A percentile compares a stretch with the other conserved stretches of the same genome.
Conservation (phyloP, 2,329 filamentous ascomycete genomes). For the Alternaria sp. region DNA sequence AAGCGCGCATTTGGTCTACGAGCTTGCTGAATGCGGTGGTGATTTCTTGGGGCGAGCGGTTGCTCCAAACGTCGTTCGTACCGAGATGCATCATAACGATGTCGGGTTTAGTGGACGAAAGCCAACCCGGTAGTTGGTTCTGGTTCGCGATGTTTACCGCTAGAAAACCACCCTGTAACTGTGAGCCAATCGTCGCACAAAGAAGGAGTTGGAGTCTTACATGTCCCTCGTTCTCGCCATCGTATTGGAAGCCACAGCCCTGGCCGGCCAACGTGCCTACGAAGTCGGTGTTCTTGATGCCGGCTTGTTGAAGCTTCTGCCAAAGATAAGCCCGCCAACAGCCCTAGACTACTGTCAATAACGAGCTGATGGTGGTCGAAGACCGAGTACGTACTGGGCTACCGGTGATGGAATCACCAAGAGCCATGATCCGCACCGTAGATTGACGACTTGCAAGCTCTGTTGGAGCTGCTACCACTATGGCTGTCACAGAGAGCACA, state of each 20-base stretch:
- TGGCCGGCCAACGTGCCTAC: slow-evolving; percentile 40
- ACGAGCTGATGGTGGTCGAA: neutral
- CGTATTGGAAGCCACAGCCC: slow-evolving; percentile 53
- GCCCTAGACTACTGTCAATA: slow-evolving; percentile 25
- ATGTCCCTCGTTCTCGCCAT: slow-evolving; percentile 55
- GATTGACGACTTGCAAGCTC: slow-evolving; percentile 17
- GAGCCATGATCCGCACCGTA: slow-evolving; percentile 34
- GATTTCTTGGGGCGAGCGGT: slow-evolving; percentile 38
- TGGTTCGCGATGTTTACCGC: slow-evolving; percentile 51
- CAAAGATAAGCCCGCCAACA: slow-evolving; percentile 42
- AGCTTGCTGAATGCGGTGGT: slow-evolving; percentile 46
- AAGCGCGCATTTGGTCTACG: slow-evolving; percentile 53
- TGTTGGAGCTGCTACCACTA: slow-evolving; percentile 6
- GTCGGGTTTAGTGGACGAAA: slow-evolving; percentile 49
- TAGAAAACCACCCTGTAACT: slow-evolving; percentile 14
- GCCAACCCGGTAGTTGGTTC: slow-evolving; percentile 49
- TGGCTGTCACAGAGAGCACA: neutral
- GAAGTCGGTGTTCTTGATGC: slow-evolving; percentile 36
- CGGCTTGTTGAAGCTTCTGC: slow-evolving; percentile 30
- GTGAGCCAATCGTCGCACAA: neutral
- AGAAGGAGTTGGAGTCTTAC: slow-evolving; percentile 15
- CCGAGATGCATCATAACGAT: slow-evolving; percentile 55
- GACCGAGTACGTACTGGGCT: slow-evolving; percentile 15
- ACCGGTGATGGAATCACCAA: slow-evolving; percentile 37
- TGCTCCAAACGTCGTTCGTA: slow-evolving; percentile 52